Conservation (phyloP, 1,139 yeast genomes). For the Pneumocystis jirovecii region DNA sequence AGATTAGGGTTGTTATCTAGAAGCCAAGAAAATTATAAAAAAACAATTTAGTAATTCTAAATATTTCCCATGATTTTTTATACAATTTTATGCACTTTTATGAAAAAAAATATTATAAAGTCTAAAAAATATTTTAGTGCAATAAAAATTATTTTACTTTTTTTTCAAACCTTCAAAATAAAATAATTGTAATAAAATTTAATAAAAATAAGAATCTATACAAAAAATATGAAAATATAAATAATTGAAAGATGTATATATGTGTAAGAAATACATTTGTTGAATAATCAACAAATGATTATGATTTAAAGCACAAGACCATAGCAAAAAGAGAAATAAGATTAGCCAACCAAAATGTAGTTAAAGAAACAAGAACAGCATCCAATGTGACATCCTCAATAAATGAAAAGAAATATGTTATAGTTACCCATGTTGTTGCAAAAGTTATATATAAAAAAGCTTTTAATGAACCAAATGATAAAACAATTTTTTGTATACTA, state of each 20-base stretch:
- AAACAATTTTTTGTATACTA: conserved; percentile 5
- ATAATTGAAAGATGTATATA: too few species aligned
- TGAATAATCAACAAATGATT: background rate
- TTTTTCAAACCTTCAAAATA: background rate
- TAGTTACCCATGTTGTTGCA: background rate
- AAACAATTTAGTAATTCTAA: background rate
- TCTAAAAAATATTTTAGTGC: too few species aligned
- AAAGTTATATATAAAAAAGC: background rate
- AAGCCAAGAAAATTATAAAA: background rate
- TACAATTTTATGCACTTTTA: background rate
- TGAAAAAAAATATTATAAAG: too few species aligned
- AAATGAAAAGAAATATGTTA: background rate
- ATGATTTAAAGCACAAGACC: background rate
- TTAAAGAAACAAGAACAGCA: background rate
- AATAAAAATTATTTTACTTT: too few species aligned
- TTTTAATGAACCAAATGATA: conserved; percentile 1
- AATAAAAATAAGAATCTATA: background rate
- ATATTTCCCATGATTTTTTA: background rate
- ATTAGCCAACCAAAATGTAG: background rate
- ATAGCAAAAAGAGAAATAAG: background rate
- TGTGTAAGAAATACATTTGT: background rate
- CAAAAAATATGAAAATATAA: too few species aligned
- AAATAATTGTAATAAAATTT: background rate
- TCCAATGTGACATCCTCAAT: background rate
- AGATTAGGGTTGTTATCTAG: background rate